A percentile compares a stretch with the other conserved stretches of the same genome.
These are phyloP conservation scores for Aspergillus sp. DNA, from an alignment of 2,329 filamentous ascomycete species.

Conservation along the genomic window DNA sequence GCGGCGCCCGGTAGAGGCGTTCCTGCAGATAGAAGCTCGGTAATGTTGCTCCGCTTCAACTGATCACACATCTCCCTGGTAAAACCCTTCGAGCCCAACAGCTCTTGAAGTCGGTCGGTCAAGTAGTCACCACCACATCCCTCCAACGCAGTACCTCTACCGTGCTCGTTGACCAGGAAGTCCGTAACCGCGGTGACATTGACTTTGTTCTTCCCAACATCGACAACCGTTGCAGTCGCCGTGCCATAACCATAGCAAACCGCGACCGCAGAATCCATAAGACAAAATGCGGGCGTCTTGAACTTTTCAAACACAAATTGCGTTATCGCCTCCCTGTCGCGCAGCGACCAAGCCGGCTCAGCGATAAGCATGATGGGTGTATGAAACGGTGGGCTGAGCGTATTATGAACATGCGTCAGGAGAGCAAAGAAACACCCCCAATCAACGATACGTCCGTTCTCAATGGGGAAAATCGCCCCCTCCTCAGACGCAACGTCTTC, in stretches of 20 bases:
- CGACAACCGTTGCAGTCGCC: conserved; percentile 78
- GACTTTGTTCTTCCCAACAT: conserved; percentile 89
- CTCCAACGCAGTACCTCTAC: conserved; percentile 59
- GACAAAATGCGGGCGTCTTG: conserved; percentile 84
- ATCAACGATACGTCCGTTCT: conserved; percentile 78
- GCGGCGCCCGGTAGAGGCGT: conserved; percentile 53
- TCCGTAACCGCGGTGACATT: conserved; percentile 90
- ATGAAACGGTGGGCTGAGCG: conserved; percentile 87
- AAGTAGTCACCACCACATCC: conserved; percentile 85
- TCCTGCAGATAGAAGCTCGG: conserved; percentile 59
- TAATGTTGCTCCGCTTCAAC: conserved; percentile 62
- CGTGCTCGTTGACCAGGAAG: conserved; percentile 70
- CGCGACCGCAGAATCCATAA: conserved; percentile 86
- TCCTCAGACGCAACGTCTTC: conserved; percentile 87
- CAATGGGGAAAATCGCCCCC: conserved; percentile 84
- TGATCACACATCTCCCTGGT: conserved; percentile 65
- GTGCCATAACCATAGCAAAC: conserved; percentile 79
- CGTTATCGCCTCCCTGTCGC: conserved; percentile 82
- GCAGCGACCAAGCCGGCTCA: conserved; percentile 85
- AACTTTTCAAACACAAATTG: conserved; percentile 98
- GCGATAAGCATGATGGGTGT: conserved; percentile 89
- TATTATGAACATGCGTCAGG: conserved; percentile 85
- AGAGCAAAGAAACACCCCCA: conserved; percentile 94
- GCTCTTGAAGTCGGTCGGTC: conserved; percentile 68
- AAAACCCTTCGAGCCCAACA: conserved; percentile 61